phyloP scores from a whole-genome alignment of 2,329 filamentous ascomycete species.

The Fusarium liriodendri region DNA sequence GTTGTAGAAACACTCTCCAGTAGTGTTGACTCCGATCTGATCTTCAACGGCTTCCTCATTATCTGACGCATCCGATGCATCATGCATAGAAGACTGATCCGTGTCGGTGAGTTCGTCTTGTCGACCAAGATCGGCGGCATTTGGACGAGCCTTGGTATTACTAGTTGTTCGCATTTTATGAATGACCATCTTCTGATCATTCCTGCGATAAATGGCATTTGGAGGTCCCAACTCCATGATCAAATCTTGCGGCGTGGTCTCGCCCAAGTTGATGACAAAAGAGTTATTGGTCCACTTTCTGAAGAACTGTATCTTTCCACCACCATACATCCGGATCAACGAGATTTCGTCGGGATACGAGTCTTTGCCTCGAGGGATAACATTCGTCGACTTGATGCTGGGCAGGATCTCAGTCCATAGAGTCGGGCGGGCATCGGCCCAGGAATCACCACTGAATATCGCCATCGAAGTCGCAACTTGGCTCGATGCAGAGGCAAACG shows the following conservation, averaged over 20 bases:
- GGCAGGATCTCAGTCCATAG: conserved; percentile 82
- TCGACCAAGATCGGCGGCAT: conserved; percentile 55
- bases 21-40: conserved; percentile 63
- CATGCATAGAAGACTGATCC: conserved; percentile 79
- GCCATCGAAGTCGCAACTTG: conserved; percentile 87
- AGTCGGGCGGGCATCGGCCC: conserved; percentile 82
- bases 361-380: conserved; percentile 79
- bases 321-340: conserved; percentile 79
- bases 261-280: conserved; percentile 80
- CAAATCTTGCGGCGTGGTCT: conserved; percentile 92
- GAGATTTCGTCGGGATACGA: conserved; percentile 90
- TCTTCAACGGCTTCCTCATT: conserved; percentile 70
- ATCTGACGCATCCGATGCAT: conserved; percentile 74
- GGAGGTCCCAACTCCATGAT: conserved; percentile 92
- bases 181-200: conserved; percentile 88
- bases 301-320: conserved; percentile 81
- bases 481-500: conserved; percentile 83
- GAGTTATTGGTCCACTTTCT: conserved; percentile 75
- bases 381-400: conserved; percentile 77
- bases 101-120: conserved; percentile 74
- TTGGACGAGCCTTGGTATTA: conserved; percentile 61
- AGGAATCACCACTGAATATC: conserved; percentile 89
- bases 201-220: conserved; percentile 93
- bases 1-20: conserved; percentile 91
- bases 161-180: conserved; percentile 73